Conservation (phyloP, 306 rosid species). For the Betula pendula region DNA sequence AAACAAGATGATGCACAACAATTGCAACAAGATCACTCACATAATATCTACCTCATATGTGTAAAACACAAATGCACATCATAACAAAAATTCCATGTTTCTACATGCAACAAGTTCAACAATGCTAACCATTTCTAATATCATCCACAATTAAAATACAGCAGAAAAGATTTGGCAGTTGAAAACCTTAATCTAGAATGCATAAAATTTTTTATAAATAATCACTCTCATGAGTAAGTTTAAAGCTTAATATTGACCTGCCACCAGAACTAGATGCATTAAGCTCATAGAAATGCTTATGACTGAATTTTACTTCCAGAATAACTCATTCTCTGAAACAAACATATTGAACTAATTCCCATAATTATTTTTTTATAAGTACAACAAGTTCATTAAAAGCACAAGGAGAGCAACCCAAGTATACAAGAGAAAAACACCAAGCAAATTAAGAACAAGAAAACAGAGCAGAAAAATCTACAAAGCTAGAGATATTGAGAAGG, state of each 20-base stretch:
- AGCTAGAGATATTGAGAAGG: too few relatives aligned
- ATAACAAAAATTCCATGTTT: neutral
- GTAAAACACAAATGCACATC: neutral
- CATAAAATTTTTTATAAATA: neutral
- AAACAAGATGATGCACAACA: neutral
- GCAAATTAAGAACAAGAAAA: too few relatives aligned
- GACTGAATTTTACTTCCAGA: neutral
- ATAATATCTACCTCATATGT: neutral
- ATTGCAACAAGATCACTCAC: neutral
- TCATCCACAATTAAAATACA: neutral
- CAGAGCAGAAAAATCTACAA: too few relatives aligned
- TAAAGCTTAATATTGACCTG: neutral
- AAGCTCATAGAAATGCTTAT: neutral
- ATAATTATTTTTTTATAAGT: neutral
- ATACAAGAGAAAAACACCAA: too few relatives aligned
- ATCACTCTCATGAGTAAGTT: neutral
- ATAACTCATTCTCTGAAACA: neutral
- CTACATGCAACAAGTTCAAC: conserved; percentile 2
- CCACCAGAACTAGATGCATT: neutral
- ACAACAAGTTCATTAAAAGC: too few relatives aligned
- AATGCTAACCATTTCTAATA: neutral
- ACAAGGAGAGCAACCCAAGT: too few relatives aligned
- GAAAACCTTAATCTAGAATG: neutral
- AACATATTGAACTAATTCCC: too few relatives aligned
- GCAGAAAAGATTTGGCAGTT: neutral